Evolutionary conservation across 2,329 filamentous ascomycete species (phyloP), one percentile per base, ranked within the genome.

Genomic region (Aspergillus felis): DNA sequence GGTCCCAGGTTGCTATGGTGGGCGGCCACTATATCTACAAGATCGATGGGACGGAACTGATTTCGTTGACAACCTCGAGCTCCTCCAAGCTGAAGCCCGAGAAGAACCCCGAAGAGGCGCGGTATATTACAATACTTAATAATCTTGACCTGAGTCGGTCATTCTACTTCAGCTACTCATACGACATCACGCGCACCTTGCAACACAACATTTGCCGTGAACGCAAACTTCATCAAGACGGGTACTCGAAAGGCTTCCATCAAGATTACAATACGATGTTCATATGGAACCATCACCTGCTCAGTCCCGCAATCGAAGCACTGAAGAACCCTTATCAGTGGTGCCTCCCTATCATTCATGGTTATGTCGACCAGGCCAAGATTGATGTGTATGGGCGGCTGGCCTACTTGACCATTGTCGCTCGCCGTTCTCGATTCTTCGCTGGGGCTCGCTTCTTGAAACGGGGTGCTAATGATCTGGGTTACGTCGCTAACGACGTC

Each of bases 141-240:
- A 96, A 96, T 64, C 81, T 99, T 32, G 94, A 99, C 72, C 78
- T 99, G 59, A 92, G 89, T 0, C 84, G 89, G 56, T 95, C 90
- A 0, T 99, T 99, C 73, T 99, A 99, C 75, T 99, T 97, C 78
- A 97, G 93, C 77, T 97, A 97, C 72, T 95, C 93, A 0, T 99
- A 99, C 76, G 91, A 99, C 71, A 89, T 97, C 64, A 99, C 94
- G 0, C 85, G 87, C 54, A 96, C 92, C 1, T 79, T 99, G 50
- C 94, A 99, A 72, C 87, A 93, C 68, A 99, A 99, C 68, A 92
- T 99, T 59, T 87, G 87, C 22, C 83, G 86, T 32, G 92, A 97
- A 74, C 84, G 94, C 42, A 81, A 84, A 51, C 86, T 87, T 2
- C 76, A 96, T 51, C 82, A 85, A 29, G 80, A 86, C 59, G 90